Evolutionary conservation across 768 basidiomycete species (phyloP).

Genomic region (Boletus reticuloceps): DNA sequence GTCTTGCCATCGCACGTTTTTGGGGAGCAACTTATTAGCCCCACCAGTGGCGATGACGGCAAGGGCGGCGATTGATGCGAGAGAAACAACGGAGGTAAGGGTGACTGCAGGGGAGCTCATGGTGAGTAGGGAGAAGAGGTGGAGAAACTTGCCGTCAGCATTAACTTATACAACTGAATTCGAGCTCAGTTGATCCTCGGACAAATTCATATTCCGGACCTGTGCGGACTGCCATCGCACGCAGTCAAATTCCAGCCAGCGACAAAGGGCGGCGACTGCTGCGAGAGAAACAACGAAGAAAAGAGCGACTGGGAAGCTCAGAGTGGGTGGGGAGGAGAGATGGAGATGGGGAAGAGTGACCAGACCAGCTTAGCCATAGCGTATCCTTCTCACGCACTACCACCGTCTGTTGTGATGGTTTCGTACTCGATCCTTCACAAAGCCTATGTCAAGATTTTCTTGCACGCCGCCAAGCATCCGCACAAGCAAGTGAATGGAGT

Average conservation of each 20-base stretch:
- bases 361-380: no score
- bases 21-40: constrained; percentile 57
- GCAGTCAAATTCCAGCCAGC: no score
- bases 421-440: constrained; percentile 54
- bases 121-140: neutral
- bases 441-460: constrained; percentile 71
- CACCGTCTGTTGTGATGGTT: constrained; percentile 18
- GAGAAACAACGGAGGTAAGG: constrained; percentile 59
- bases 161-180: no score
- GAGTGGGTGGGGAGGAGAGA: no score
- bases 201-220: no score
- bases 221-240: no score
- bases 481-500: constrained; percentile 75
- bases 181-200: no score
- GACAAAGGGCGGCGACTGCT: no score
- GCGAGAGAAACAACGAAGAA: no score
- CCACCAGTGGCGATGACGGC: constrained; percentile 51
- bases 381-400: constrained; percentile 2
- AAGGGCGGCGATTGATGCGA: constrained; percentile 55
- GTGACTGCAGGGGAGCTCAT: constrained; percentile 39
- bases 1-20: constrained; percentile 62
- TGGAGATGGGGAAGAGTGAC: no score
- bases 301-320: no score
- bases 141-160: neutral
- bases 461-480: constrained; percentile 81